Base-by-base conservation (phyloP, 208 protist genomes). In the Wallacemonas sp. region DNA sequence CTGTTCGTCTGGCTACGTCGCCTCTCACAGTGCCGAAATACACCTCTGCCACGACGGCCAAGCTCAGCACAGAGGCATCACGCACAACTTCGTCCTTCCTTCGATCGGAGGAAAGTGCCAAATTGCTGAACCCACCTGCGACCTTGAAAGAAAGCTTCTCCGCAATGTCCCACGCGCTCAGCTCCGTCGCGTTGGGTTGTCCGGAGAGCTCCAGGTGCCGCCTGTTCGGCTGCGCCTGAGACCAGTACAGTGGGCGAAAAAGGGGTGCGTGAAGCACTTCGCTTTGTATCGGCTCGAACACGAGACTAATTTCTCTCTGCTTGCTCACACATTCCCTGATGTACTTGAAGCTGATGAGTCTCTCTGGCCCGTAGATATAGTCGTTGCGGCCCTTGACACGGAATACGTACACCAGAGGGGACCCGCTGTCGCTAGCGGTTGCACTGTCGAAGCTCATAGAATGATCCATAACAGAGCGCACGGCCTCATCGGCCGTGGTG, bases 291-390 rank as follows among this genome's bases (percentile, higher is more conserved):
- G 74, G 64, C 39, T 83, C 78, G 0, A 87, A 59, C 12, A 80
- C 62, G 15, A 91, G 34, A 55, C 83, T 61, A 19, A 87, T 73
- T 53, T 85, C 72, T 0, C 24, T 26, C 42, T 79, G 77, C 42
- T 89, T 80, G 32, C 72, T 83, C 10, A 87, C 69, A 38, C 76
- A 81, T 15, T 86, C 75, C 10, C 79, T 60, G 17, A 89, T 80
- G 53, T 81, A 76, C 34, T 68, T 61, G 60, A 87, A 89, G 52
- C 84, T 79, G 42, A 85, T 85, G 1, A 87, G 48, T n/a, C 32
- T 53, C 45, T 87, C 68, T 12, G 37, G 21, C 4, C 85, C 79
- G 46, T 92, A 85, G 2, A 89, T 79, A 52, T 78, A 89, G 29
- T 92, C 85, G 21, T 76, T 84, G n/a, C 76, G 34, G 1, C 79